Evolutionary conservation across 352 stramenopile genomes (phyloP), one percentile per base, ranked within the genome.

Genomic region (Thalassiosira exigua): DNA sequence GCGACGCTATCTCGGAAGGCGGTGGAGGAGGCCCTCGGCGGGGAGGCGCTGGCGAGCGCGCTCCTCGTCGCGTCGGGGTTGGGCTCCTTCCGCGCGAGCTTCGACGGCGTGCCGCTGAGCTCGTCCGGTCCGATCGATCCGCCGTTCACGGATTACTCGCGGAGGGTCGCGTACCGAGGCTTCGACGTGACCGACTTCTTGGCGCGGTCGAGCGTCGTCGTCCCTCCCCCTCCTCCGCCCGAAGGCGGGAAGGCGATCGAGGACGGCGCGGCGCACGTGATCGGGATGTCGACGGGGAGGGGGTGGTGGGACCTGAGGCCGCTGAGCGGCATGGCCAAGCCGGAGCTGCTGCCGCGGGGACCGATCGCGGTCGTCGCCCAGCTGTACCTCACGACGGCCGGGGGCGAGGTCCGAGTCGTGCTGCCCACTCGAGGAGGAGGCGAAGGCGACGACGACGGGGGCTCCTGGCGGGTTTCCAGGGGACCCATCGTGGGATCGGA

Each of bases 251-350:
- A 9, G 2, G 44, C 14, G n/a, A 44, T 24, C 17, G 68, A 53
- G 5, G 29, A 61, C 4, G 52, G 54, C 19, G n/a, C 71, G 33
- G n/a, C 27, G 26, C 77, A 85, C 75, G 77, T 85, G 1, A 42
- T 85, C 56, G 77, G 77, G 24, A 78, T 85, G 52, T 56, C 69
- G 12, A 77, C 71, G 50, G 77, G 77, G 51, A 72, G 51, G 4
- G 69, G 68, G 24, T 79, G 69, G 79, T 87, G 79, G 79, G 75
- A 87, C 75, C 79, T 77, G 70, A 56, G 74, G 50, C 79, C 79
- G 5, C 74, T 87, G 36, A 51, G 11, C 22, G 74, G 77, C 3
- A 80, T 83, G 32, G 82, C 82, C 19, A n/a, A 61, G 58, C 54
- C 84, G 27, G 74, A 60, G 17, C 72, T 65, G 27, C 66, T 84